Percentiles rank a stretch among this genome's conserved stretches.
These are phyloP conservation scores for Endotrypanum monterogeii DNA, from an alignment of 208 protist genomes.

Conservation along the genomic window DNA sequence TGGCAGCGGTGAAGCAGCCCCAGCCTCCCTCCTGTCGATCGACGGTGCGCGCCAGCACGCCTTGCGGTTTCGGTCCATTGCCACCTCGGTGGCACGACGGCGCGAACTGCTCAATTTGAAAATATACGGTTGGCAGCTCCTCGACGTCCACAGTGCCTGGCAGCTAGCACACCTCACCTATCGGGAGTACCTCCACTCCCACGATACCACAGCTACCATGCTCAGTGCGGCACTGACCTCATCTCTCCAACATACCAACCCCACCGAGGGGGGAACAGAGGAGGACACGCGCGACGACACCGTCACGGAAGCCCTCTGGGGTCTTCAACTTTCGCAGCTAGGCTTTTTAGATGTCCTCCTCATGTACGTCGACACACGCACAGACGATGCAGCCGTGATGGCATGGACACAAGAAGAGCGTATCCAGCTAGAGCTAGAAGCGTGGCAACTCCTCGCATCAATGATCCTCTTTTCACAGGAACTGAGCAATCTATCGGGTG, in stretches of 20 bases:
- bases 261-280: neutral
- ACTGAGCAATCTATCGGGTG: slow-evolving; percentile 12
- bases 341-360: slow-evolving; percentile 76
- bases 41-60: slow-evolving; percentile 37
- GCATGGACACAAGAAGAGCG: slow-evolving; percentile 75
- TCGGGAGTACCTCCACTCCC: slow-evolving; percentile 22
- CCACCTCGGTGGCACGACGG: slow-evolving; percentile 47
- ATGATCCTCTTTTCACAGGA: slow-evolving; percentile 55
- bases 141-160: slow-evolving; percentile 68
- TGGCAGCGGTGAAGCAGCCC: neutral
- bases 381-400: slow-evolving; percentile 47
- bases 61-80: slow-evolving; percentile 56
- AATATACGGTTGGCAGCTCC: slow-evolving; percentile 72
- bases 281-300: slow-evolving; percentile 4
- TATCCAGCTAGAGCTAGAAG: slow-evolving; percentile 62
- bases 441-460: slow-evolving; percentile 64
- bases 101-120: slow-evolving; percentile 63
- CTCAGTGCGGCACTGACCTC: neutral
- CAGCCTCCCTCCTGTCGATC: slow-evolving; percentile 29
- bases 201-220: neutral
- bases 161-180: slow-evolving; percentile 48
- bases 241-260: slow-evolving; percentile 2
- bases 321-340: slow-evolving; percentile 44
- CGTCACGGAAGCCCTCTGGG: slow-evolving; percentile 26
- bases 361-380: slow-evolving; percentile 65